These are phyloP conservation scores for Solanum sitiens DNA, from an alignment of 257 asterid species.

Conservation along the genomic window DNA sequence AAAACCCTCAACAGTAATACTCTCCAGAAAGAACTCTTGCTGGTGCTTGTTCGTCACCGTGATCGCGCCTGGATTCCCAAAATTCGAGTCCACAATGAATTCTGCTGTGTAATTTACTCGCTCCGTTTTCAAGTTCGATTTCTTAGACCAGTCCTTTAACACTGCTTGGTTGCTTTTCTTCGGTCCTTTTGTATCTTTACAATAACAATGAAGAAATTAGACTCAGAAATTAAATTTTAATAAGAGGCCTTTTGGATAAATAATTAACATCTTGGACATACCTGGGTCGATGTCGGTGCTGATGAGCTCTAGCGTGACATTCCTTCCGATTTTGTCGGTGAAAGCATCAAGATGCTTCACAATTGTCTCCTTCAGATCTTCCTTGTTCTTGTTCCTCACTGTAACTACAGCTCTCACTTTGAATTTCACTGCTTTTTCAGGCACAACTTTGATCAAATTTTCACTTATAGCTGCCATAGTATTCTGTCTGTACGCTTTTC, in stretches of 20 bases:
- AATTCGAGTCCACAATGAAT: conserved; percentile 57
- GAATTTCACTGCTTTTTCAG: conserved; percentile 62
- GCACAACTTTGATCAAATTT: conserved; percentile 51
- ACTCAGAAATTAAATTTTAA: neutral
- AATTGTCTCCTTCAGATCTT: conserved; percentile 58
- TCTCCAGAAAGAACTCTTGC: conserved; percentile 76
- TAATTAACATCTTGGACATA: conserved; percentile 2
- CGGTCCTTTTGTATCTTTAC: conserved; percentile 56
- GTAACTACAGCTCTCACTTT: conserved; percentile 83
- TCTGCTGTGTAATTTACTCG: conserved; percentile 78
- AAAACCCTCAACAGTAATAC: conserved; percentile 81
- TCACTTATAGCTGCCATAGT: conserved; percentile 72
- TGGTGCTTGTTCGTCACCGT: conserved; percentile 71
- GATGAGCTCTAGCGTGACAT: conserved; percentile 60
- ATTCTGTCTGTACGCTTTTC: conserved; percentile 2
- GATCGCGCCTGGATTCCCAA: conserved; percentile 87
- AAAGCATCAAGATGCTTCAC: conserved; percentile 71
- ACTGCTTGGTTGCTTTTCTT: conserved; percentile 61
- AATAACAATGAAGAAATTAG: neutral
- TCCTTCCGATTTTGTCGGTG: conserved; percentile 72
- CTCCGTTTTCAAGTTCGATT: conserved; percentile 63
- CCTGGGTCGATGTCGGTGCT: conserved; percentile 82
- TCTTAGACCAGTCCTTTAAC: conserved; percentile 84
- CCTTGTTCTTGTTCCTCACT: conserved; percentile 68
- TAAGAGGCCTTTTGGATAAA: neutral